Conservation (phyloP, 2,329 filamentous ascomycete species). For the Pestalotiopsis sp. region DNA sequence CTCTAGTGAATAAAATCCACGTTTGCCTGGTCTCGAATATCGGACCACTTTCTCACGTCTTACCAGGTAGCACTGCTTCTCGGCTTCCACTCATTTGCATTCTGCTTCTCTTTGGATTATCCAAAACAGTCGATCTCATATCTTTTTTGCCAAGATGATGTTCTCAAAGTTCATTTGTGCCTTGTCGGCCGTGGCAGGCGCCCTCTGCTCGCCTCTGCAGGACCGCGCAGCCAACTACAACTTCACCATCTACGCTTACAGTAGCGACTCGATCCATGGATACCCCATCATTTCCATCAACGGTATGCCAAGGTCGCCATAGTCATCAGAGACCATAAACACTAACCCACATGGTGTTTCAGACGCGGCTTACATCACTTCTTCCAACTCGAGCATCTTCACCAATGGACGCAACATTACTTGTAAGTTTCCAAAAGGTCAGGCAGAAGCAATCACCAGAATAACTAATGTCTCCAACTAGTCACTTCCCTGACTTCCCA, state of each 20-base stretch:
- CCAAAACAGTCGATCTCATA: neutral
- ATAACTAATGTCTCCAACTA: neutral
- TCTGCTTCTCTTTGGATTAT: neutral
- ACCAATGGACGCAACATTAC: conserved; percentile 1
- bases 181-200: neutral
- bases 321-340: neutral
- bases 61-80: neutral
- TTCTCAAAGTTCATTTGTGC: neutral
- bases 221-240: neutral
- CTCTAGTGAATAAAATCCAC: neutral
- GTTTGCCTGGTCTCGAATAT: neutral
- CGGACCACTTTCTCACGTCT: neutral
- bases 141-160: neutral
- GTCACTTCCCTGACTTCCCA: neutral
- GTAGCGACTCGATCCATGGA: conserved; percentile 1
- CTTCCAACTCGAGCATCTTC: neutral
- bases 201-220: neutral
- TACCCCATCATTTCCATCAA: conserved; percentile 1
- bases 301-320: neutral
- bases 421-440: neutral
- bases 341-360: neutral
- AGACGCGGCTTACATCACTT: conserved; percentile 8
- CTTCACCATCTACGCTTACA: conserved; percentile 10
- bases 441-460: neutral
- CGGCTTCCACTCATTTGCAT: neutral